Base-by-base conservation (phyloP, 225 moss, liverwort and hornwort genomes). In the Rhytidiadelphus loreus region DNA sequence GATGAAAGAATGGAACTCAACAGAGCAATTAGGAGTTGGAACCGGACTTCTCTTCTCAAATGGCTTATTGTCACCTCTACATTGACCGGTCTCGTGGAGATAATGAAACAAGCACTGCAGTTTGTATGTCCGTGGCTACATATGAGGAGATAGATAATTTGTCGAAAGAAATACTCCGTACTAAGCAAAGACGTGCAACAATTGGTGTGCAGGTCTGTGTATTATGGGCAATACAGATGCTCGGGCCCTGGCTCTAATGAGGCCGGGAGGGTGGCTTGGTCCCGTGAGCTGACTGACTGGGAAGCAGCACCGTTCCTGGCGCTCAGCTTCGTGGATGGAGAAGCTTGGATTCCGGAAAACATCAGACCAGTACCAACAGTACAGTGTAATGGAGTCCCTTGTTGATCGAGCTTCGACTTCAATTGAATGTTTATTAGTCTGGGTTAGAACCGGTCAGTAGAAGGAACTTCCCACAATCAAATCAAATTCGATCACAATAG, bases 141-240 rank as follows among this genome's bases (percentile, higher is more conserved):
- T 8, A 41, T 71, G 71, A 5, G 25, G 68, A 68, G n/a, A 43
- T 14, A 43, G 26, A 9, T 16, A 43, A 29, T 41, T 41, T 29
- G 29, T 80, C 26, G 0, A 12, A 30, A 43, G 30, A 43, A 62
- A 46, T 22, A 14, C 41, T 22, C 66, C 12, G 66, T 66, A 7
- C 22, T 62, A 62, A 81, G 32, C 23, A 3, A 9, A 22, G 82
- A 48, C 35, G 17, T 35, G 33, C 82, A 17, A 24, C 48, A 6
- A 35, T 9, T 23, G 35, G 48, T 35, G 83, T 68, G 86, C 88
- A 94, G 94, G 70, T 89, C 93, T 39, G 93, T 92, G 37, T 93
- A 93, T 56, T 94, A 90, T 32, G 94, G 94, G 37, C 92, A 94
- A 76, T 92, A 91, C 83, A 75, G 48, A 80, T 93, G 93, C 91